Evolutionary conservation across 2,329 filamentous ascomycete species (phyloP).

Genomic region (Nemania sp.): DNA sequence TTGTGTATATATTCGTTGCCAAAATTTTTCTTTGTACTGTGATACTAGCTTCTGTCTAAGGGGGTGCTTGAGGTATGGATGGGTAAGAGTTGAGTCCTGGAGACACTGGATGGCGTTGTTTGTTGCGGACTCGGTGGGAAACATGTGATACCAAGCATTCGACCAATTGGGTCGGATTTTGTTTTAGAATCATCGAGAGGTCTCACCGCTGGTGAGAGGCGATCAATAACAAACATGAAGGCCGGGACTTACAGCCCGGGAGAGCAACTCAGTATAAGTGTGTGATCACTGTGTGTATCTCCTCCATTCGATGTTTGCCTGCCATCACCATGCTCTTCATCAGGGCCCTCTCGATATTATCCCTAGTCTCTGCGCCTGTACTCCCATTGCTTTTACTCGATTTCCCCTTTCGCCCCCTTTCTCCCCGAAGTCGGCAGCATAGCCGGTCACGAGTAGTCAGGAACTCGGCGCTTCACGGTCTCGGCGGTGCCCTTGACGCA

Average conservation of each 20-base stretch:
- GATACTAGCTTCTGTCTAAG: neutral
- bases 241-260: too few relatives aligned
- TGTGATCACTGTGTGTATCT: too few relatives aligned
- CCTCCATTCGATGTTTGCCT: too few relatives aligned
- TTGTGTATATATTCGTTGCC: slow-evolving; percentile 1
- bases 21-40: neutral
- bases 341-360: too few relatives aligned
- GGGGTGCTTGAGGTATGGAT: neutral
- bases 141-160: slow-evolving; percentile 17
- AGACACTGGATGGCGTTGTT: slow-evolving; percentile 1
- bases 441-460: neutral
- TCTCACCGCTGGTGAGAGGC: neutral
- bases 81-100: neutral
- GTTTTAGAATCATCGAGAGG: neutral
- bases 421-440: neutral
- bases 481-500: slow-evolving; percentile 62
- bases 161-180: neutral
- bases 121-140: neutral
- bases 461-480: slow-evolving; percentile 1
- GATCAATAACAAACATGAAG: too few relatives aligned
- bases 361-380: too few relatives aligned
- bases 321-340: too few relatives aligned
- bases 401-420: too few relatives aligned
- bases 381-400: too few relatives aligned
- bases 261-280: too few relatives aligned